phyloP scores from a whole-genome alignment of 1,139 yeast species.

The Hemisphaericaspora subhashii region DNA sequence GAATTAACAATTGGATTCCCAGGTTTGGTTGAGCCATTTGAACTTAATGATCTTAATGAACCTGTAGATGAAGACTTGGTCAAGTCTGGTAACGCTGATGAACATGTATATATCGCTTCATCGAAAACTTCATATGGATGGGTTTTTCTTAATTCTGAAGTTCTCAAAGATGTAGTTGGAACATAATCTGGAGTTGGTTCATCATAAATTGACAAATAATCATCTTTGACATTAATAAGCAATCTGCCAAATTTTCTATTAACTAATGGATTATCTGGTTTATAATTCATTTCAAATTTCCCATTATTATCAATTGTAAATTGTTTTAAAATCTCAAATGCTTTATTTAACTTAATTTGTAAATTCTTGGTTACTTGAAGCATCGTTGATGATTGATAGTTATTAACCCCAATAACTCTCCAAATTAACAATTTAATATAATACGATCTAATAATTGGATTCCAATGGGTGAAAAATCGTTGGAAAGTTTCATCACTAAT shows the following conservation, averaged over 20 bases:
- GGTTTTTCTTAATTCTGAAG: slow-evolving; percentile 44
- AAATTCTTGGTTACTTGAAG: slow-evolving; percentile 32
- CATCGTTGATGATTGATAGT: slow-evolving; percentile 36
- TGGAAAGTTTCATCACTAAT: slow-evolving; percentile 50
- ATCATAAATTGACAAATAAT: slow-evolving; percentile 22
- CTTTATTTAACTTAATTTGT: slow-evolving; percentile 28
- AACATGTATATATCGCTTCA: slow-evolving; percentile 68
- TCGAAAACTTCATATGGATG: slow-evolving; percentile 77
- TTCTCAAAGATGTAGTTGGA: slow-evolving; percentile 17
- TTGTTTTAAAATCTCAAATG: slow-evolving; percentile 20
- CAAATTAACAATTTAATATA: slow-evolving; percentile 68
- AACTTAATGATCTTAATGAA: slow-evolving; percentile 6
- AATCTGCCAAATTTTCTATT: slow-evolving; percentile 51
- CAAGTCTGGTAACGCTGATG: slow-evolving; percentile 16
- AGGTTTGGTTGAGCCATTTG: slow-evolving; percentile 14
- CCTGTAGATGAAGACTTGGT: slow-evolving; percentile 1
- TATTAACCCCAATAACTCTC: slow-evolving; percentile 57
- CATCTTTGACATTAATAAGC: slow-evolving; percentile 33
- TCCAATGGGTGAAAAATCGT: slow-evolving; percentile 72
- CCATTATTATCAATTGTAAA: slow-evolving; percentile 17
- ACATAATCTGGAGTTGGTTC: slow-evolving; percentile 15
- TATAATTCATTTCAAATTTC: slow-evolving; percentile 21
- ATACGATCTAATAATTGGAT: slow-evolving; percentile 70
- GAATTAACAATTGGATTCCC: slow-evolving; percentile 35
- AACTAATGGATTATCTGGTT: slow-evolving; percentile 52